These are phyloP conservation scores for Vaccinium darrowii DNA, from an alignment of 148 eudicot species.

Conservation along the genomic window DNA sequence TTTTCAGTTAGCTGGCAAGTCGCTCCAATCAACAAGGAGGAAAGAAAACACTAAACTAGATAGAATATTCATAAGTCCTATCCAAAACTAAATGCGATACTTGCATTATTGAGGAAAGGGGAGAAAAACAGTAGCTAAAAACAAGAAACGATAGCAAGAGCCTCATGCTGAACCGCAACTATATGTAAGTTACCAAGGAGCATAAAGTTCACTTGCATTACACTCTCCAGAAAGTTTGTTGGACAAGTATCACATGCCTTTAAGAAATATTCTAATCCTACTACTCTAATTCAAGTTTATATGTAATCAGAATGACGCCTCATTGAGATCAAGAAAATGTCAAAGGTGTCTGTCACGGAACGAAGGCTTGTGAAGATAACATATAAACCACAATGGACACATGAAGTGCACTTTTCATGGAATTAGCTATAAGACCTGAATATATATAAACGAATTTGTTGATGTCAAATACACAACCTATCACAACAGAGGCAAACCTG, in stretches of 20 bases:
- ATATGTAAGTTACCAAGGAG: neutral
- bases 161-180: neutral
- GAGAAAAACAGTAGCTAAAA: neutral
- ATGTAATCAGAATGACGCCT: neutral
- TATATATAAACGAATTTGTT: neutral
- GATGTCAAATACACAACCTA: neutral
- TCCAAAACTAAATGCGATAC: neutral
- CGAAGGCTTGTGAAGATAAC: neutral
- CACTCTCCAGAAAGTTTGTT: neutral
- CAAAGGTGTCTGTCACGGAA: neutral
- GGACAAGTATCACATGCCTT: neutral
- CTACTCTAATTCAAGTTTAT: neutral
- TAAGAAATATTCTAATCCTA: neutral
- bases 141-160: neutral
- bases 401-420: conserved; percentile 24
- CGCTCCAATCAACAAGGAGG: too few species aligned
- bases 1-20: neutral
- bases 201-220: neutral
- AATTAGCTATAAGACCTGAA: conserved; percentile 11
- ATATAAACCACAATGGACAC: conserved; percentile 2
- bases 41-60: neutral
- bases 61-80: neutral
- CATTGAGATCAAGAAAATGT: neutral
- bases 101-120: neutral
- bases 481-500: neutral